A percentile compares a stretch with the other conserved stretches of the same genome.
These are phyloP conservation scores for Rosa lucieae DNA, from an alignment of 306 rosid genomes.

Conservation along the genomic window DNA sequence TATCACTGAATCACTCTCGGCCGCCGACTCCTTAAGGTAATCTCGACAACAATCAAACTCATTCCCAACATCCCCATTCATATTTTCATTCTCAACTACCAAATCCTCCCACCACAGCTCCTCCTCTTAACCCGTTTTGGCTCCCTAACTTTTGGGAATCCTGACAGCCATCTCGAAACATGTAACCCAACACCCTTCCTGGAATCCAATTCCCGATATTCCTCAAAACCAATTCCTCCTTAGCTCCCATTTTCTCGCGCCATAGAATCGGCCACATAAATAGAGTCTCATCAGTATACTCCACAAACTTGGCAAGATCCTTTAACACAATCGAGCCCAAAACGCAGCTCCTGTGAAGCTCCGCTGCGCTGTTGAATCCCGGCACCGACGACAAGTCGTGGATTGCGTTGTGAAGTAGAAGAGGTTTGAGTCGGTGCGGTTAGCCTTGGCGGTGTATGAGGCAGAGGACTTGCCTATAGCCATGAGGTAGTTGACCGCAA, in stretches of 20 bases:
- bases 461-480: conserved; percentile 45
- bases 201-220: background rate
- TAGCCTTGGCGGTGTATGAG: conserved; percentile 45
- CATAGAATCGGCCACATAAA: conserved; percentile 49
- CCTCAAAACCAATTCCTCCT: background rate
- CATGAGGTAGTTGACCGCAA: conserved; percentile 49
- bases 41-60: background rate
- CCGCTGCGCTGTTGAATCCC: conserved; percentile 54
- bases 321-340: conserved; percentile 43
- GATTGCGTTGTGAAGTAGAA: conserved; percentile 61
- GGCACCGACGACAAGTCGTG: conserved; percentile 41
- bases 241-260: background rate
- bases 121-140: conserved; percentile 27
- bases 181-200: conserved; percentile 6
- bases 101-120: conserved; percentile 54
- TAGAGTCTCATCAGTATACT: conserved; percentile 36
- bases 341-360: conserved; percentile 29
- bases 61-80: background rate
- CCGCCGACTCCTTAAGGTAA: too few species aligned
- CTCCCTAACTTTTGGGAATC: conserved; percentile 35
- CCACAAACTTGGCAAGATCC: conserved; percentile 45
- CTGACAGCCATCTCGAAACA: conserved; percentile 72
- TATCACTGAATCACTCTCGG: too few species aligned
- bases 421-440: conserved; percentile 58
- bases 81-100: conserved; percentile 14